Conservation (phyloP, 139 green algal species). For the Chlorella sp. region DNA sequence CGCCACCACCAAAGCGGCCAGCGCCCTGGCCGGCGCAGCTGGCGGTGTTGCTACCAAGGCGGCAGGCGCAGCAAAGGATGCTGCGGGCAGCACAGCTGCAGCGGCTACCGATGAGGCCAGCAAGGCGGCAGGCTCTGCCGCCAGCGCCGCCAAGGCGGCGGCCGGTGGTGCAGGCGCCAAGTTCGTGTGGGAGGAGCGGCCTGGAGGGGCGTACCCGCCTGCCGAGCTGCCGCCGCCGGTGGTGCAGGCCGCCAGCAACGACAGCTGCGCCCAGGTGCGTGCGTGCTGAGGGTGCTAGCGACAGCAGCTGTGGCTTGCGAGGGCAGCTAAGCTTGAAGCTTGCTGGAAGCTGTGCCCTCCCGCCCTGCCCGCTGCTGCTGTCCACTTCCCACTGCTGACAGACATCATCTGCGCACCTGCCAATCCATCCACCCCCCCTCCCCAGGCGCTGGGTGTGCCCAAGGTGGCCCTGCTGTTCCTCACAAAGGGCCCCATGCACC, state of each 20-base stretch:
- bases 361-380: not conserved
- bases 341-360: no score
- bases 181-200: not conserved
- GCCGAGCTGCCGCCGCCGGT: slow-evolving; percentile 1
- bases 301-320: no score
- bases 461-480: slow-evolving; percentile 54
- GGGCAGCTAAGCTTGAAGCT: no score
- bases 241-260: not conserved
- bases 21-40: not conserved
- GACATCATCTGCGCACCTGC: no score
- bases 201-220: not conserved
- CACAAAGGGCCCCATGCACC: slow-evolving; percentile 17
- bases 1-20: no score
- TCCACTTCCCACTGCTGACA: no score
- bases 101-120: not conserved
- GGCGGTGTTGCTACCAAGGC: not conserved
- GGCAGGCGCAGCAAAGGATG: not conserved
- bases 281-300: no score
- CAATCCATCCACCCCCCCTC: not conserved
- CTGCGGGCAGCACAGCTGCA: not conserved
- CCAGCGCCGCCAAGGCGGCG: not conserved
- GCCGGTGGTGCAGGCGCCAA: not conserved
- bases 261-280: slow-evolving; percentile 19
- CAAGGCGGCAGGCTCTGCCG: not conserved
- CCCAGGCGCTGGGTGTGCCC: slow-evolving; percentile 7